Evolutionary conservation across 768 basidiomycete species (phyloP), one percentile per base, ranked within the genome.

Genomic region (Kwoniella botswanensis): DNA sequence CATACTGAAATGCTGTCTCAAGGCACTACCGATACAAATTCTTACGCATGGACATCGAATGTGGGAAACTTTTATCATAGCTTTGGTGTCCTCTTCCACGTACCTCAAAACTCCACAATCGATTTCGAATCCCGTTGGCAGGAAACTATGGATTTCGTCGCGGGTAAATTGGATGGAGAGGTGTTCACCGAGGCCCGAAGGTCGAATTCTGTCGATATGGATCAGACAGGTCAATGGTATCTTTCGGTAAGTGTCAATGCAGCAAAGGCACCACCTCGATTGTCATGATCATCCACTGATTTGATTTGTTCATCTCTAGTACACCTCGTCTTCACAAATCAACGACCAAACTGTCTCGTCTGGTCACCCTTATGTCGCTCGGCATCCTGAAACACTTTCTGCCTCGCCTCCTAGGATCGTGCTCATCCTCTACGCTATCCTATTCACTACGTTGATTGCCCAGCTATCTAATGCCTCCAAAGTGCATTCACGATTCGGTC

Each of bases 401-500:
- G 26, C 65, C 22, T 58, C 66, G 3, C 59, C 68, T 6, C 68
- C 68, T 4, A 63, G 53, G 44, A 42, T 70, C 26, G 63, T 70
- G 5, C 46, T 70, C 10, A 65, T 70, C 57, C 63, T 79, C 43
- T 83, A 83, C 66, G 56, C 72, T 43, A 71, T 74, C n/a, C 71
- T 83, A 46, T 65, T 82, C 53, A 58, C 62, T 10, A 75, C 74
- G 7, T 74, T 82, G 35, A 71, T 76, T 35, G 67, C 73, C 50
- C 82, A 80, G 58, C 62, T 82, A 9, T 80, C 77, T 6, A 74
- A 76, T 43, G 81, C 81, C 5, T 79, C 77, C 70, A 90, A 90
- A 13, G 91, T 97, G 11, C 96, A 99, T 84, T 94, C 93, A 4
- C 89, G 93, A 55, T 87, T 93, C 65, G 96, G 96, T 83, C 85